These are phyloP conservation scores for Citrus maxima DNA, from an alignment of 345 rosid species.

Conservation along the genomic window DNA sequence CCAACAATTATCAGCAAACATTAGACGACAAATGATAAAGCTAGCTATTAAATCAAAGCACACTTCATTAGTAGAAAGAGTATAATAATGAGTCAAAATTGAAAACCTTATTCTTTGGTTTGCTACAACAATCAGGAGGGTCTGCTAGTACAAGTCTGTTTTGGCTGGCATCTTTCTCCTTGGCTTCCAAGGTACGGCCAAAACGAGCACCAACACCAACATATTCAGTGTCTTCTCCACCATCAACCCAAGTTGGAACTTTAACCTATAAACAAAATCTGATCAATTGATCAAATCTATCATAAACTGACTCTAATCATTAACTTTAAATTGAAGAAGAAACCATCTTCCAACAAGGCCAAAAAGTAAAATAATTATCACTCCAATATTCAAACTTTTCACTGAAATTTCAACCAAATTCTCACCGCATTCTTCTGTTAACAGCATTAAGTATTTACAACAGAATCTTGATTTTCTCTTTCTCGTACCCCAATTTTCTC, in stretches of 20 bases:
- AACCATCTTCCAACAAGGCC: background rate
- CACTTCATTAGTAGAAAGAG: background rate
- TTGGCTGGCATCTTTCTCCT: slow-evolving; percentile 73
- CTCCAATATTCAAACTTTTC: background rate
- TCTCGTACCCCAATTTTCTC: background rate
- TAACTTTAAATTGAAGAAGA: background rate
- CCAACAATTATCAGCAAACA: slow-evolving; percentile 16
- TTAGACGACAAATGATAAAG: background rate
- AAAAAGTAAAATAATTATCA: background rate
- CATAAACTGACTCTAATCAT: background rate
- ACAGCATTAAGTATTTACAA: background rate
- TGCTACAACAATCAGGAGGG: slow-evolving; percentile 78
- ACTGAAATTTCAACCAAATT: background rate
- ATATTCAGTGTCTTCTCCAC: slow-evolving; percentile 53
- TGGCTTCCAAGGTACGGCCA: slow-evolving; percentile 75
- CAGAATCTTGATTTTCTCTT: background rate
- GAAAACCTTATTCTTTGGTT: slow-evolving; percentile 58
- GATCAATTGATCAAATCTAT: background rate
- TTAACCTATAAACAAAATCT: slow-evolving; percentile 52
- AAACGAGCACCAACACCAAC: slow-evolving; percentile 96
- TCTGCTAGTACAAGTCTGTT: slow-evolving; percentile 60
- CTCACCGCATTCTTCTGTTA: background rate
- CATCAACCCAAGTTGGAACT: slow-evolving; percentile 74
- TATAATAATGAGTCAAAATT: background rate
- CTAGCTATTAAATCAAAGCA: background rate